phyloP scores from a whole-genome alignment of 768 basidiomycete genomes.

The Amyloporia xantha region DNA sequence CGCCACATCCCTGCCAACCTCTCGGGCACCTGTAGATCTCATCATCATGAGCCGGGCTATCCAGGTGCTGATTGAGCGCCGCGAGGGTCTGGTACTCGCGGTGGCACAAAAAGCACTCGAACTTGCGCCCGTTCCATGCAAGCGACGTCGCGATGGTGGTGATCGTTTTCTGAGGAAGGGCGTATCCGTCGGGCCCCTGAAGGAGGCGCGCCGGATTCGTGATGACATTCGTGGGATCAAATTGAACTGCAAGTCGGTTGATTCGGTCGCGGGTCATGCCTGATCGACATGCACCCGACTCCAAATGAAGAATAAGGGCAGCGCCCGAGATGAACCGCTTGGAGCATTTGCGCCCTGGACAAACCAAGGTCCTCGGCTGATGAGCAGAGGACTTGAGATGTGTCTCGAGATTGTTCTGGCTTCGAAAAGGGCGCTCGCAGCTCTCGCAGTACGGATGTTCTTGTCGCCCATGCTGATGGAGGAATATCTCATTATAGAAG shows the following conservation, averaged over 20 bases:
- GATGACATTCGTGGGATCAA: slow-evolving; percentile 43
- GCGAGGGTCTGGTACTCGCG: slow-evolving; percentile 31
- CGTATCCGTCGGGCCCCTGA: slow-evolving; percentile 20
- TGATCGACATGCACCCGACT: slow-evolving; percentile 50
- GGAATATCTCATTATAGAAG: too few species aligned
- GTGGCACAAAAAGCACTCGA: slow-evolving; percentile 64
- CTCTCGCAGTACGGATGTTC: slow-evolving; percentile 34
- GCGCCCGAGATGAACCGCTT: slow-evolving; percentile 44
- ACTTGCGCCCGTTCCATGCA: slow-evolving; percentile 38
- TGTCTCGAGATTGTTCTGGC: slow-evolving; percentile 31
- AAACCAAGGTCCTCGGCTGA: slow-evolving; percentile 28
- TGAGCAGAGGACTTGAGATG: slow-evolving; percentile 54
- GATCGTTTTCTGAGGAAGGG: neutral
- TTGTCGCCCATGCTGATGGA: neutral
- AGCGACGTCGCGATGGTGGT: neutral
- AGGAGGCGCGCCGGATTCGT: slow-evolving; percentile 51
- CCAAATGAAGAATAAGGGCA: slow-evolving; percentile 57
- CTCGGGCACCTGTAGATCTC: slow-evolving; percentile 50
- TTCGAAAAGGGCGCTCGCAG: slow-evolving; percentile 40
- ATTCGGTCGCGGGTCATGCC: slow-evolving; percentile 35
- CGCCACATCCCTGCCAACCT: slow-evolving; percentile 30
- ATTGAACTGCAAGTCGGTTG: slow-evolving; percentile 33
- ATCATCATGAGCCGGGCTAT: slow-evolving; percentile 52
- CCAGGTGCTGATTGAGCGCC: slow-evolving; percentile 55
- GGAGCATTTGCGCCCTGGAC: slow-evolving; percentile 38